A percentile compares a stretch with the other conserved stretches of the same genome.
Conservation (phyloP, 805 yeast species). For the Saccharomycopsis sp. region DNA sequence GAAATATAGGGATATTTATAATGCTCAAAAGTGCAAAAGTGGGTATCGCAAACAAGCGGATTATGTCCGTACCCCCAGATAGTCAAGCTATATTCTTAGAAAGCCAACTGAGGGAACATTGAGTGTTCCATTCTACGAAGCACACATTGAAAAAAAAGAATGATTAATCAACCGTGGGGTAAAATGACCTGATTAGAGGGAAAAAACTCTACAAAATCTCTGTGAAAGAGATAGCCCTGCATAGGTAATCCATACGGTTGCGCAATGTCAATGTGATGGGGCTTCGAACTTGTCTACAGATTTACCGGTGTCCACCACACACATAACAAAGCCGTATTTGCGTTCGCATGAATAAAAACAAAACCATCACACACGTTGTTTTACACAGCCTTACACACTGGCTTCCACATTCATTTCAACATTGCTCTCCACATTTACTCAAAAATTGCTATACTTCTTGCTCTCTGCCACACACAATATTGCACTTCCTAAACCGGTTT, state of each 20-base stretch:
- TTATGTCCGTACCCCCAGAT: background rate
- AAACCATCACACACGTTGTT: too few relatives aligned
- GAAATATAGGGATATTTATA: background rate
- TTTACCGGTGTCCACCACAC: background rate
- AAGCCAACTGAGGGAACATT: background rate
- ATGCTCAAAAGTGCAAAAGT: background rate
- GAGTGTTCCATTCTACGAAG: too few relatives aligned
- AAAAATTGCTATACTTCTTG: too few relatives aligned
- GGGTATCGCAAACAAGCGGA: background rate
- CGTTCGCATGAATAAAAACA: too few relatives aligned
- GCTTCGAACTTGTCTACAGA: background rate
- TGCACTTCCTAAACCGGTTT: too few relatives aligned
- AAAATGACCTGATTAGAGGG: background rate
- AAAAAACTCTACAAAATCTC: background rate
- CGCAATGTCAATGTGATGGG: background rate
- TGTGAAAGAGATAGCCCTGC: background rate
- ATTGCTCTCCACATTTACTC: too few relatives aligned
- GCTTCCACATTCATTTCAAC: too few relatives aligned
- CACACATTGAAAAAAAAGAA: background rate
- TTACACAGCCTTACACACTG: too few relatives aligned
- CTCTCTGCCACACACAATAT: too few relatives aligned
- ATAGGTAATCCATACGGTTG: background rate
- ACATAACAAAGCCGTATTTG: background rate
- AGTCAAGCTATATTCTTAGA: background rate
- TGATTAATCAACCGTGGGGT: background rate